phyloP scores from a whole-genome alignment of 495 filamentous ascomycete genomes.

The Hyaloscypha finlandica region DNA sequence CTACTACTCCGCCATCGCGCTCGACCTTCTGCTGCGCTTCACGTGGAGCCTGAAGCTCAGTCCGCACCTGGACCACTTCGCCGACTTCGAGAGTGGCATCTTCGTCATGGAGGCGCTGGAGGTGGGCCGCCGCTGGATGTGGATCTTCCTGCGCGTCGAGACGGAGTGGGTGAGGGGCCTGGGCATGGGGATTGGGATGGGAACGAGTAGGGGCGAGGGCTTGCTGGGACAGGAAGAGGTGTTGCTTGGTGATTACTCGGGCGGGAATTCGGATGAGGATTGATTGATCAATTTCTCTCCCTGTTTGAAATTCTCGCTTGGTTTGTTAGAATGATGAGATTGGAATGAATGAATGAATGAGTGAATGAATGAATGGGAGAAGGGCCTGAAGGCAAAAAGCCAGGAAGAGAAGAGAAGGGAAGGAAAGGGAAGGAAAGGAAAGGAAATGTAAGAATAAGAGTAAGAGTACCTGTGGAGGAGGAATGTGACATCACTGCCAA shows the following conservation, averaged over 20 bases:
- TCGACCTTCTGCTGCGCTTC: constrained; percentile 81
- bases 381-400: too few species aligned
- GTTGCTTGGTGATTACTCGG: constrained; percentile 24
- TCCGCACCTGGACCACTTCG: constrained; percentile 76
- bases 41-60: constrained; percentile 88
- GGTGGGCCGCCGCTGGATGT: constrained; percentile 87
- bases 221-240: constrained; percentile 26
- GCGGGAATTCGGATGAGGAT: constrained; percentile 11
- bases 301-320: too few species aligned
- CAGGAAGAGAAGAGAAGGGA: too few species aligned
- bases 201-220: not conserved
- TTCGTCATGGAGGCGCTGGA: constrained; percentile 88
- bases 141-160: constrained; percentile 95
- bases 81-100: constrained; percentile 79
- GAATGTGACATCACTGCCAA: not conserved
- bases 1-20: constrained; percentile 80
- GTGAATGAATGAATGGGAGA: not conserved
- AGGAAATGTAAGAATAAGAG: not conserved
- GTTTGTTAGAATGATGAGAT: too few species aligned
- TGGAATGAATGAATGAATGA: too few species aligned
- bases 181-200: not conserved
- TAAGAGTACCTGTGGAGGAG: not conserved
- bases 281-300: constrained; percentile 3
- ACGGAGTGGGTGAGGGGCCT: constrained; percentile 67
- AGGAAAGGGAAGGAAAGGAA: not conserved